Evolutionary conservation across 129 eudicot genomes (phyloP).

Genomic region (Escallonia rubra): DNA sequence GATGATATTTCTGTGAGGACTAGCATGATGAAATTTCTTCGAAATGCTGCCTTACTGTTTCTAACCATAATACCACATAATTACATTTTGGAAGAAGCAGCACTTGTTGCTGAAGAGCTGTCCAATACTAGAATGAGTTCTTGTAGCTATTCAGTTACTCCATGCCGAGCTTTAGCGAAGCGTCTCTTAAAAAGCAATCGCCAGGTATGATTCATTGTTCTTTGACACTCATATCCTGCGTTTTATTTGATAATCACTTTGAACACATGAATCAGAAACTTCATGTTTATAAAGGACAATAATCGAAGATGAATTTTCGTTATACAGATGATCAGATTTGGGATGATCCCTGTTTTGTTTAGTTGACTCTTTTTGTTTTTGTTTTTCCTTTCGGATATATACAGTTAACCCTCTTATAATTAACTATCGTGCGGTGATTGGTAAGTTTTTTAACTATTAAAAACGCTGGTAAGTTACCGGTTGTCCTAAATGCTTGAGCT

Average conservation of each 20-base stretch:
- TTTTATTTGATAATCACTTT: background rate
- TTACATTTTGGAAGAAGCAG: slow-evolving; percentile 69
- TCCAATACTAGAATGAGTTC: slow-evolving; percentile 53
- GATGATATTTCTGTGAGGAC: slow-evolving; percentile 52
- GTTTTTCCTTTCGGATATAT: too few species aligned
- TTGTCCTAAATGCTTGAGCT: too few species aligned
- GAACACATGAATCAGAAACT: too few species aligned
- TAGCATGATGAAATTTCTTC: slow-evolving; percentile 73
- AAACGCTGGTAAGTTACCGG: too few species aligned
- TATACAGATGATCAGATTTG: too few species aligned
- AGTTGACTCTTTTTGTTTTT: too few species aligned
- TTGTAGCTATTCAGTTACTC: slow-evolving; percentile 42
- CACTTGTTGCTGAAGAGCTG: slow-evolving; percentile 83
- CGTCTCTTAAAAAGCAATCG: slow-evolving; percentile 77
- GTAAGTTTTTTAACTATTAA: too few species aligned
- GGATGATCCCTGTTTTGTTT: too few species aligned
- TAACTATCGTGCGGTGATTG: too few species aligned
- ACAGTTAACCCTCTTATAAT: too few species aligned
- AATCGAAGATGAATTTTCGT: too few species aligned
- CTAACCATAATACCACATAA: slow-evolving; percentile 65
- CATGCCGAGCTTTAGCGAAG: slow-evolving; percentile 85
- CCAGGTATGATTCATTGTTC: slow-evolving; percentile 46
- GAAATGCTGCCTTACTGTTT: slow-evolving; percentile 73
- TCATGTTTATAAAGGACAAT: too few species aligned
- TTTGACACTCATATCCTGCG: background rate